phyloP scores from a whole-genome alignment of 768 basidiomycete species.

The Tricholoma furcatifolium region DNA sequence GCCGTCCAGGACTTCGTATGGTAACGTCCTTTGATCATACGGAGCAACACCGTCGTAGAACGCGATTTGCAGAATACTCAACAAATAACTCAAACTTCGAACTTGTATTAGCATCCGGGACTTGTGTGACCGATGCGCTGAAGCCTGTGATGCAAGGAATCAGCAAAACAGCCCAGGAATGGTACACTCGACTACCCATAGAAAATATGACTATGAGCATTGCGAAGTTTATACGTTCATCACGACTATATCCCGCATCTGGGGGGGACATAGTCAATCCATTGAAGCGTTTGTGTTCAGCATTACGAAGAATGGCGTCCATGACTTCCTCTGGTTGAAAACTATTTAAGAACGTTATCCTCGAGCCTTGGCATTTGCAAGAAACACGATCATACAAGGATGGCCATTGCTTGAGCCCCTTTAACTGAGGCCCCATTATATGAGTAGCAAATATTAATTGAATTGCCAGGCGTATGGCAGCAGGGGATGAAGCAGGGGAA shows the following conservation, averaged over 20 bases:
- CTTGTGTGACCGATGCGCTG: constrained; percentile 6
- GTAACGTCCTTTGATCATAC: constrained; percentile 5
- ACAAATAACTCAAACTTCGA: constrained; percentile 40
- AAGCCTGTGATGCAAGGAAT: constrained; percentile 17
- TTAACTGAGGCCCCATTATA: constrained; percentile 48
- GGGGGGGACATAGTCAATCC: constrained; percentile 4
- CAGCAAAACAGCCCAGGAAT: not conserved
- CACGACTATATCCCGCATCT: constrained; percentile 16
- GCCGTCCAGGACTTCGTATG: constrained; percentile 31
- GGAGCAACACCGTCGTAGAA: constrained; percentile 3
- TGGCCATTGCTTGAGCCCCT: constrained; percentile 21
- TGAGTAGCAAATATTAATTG: constrained; percentile 54
- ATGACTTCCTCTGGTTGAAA: constrained; percentile 18
- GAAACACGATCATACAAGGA: constrained; percentile 9
- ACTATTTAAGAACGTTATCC: not conserved
- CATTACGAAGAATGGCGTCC: constrained; percentile 18
- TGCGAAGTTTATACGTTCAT: constrained; percentile 32
- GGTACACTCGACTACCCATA: constrained; percentile 22
- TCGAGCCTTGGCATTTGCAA: not conserved
- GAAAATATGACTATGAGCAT: constrained; percentile 43
- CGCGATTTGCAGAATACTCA: constrained; percentile 38
- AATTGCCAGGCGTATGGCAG: constrained; percentile 57
- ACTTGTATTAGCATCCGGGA: constrained; percentile 38
- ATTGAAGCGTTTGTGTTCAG: constrained; percentile 9
- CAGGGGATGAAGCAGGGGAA: constrained; percentile 54